phyloP scores from a whole-genome alignment of 768 basidiomycete genomes.

The Solioccasus polychromus region DNA sequence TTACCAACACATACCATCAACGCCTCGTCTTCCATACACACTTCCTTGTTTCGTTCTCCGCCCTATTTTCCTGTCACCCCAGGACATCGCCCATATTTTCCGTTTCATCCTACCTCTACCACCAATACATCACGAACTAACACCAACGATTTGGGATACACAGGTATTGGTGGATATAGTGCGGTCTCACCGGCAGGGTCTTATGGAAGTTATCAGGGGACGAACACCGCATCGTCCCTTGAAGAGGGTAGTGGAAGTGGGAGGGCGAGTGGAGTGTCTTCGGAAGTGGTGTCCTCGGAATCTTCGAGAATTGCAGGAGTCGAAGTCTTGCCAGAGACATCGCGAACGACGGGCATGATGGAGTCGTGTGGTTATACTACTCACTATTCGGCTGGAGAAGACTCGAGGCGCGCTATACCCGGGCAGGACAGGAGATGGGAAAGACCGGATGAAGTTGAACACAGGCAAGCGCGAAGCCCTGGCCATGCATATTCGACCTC shows the following conservation, averaged over 20 bases:
- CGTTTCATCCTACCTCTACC: background rate
- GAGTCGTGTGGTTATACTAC: background rate
- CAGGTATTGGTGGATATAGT: constrained; percentile 18
- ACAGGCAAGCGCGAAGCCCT: background rate
- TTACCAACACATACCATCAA: constrained; percentile 1
- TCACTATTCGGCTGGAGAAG: background rate
- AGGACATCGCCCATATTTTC: background rate
- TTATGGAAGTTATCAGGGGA: constrained; percentile 18
- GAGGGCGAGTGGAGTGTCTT: constrained; percentile 12
- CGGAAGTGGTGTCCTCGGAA: constrained; percentile 11
- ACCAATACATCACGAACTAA: constrained; percentile 11
- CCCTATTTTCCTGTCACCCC: background rate
- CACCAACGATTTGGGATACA: background rate
- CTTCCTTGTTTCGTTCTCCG: background rate
- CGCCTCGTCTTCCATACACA: constrained; percentile 5
- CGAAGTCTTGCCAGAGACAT: constrained; percentile 3
- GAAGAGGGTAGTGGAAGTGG: constrained; percentile 15
- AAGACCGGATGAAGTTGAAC: background rate
- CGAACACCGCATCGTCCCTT: constrained; percentile 20
- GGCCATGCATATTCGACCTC: constrained; percentile 24
- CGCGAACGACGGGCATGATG: background rate
- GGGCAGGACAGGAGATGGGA: constrained; percentile 2
- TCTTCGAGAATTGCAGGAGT: too few relatives aligned
- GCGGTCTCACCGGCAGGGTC: constrained; percentile 25
- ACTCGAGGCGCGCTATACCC: background rate